Base-by-base conservation (phyloP, 2,329 filamentous ascomycete species). In the Aspergillus neoniger region DNA sequence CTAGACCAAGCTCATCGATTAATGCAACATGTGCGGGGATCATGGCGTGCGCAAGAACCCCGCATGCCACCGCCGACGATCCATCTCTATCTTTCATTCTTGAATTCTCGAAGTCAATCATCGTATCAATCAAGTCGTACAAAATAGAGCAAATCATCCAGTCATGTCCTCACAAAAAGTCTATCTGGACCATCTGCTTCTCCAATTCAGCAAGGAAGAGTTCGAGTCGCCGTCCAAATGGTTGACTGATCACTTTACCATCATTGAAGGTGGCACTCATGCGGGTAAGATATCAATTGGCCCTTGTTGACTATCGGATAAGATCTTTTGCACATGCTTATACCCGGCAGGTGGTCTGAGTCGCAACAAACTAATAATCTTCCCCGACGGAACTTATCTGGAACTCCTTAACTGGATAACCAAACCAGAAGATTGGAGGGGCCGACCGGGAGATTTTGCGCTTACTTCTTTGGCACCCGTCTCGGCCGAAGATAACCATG, bases 351-450 rank as follows among this genome's bases (percentile, higher is more conserved):
- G 58, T 32, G 58, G 58, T 15, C 28, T 56, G 12, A 63, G 58
- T n/a, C 59, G 53, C n/a, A 63, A 63, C 39, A 57, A 63, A 36
- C 36, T 63, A 7, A 61, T 63, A n/a, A 19, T 61, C 12, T 61
- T 63, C 43, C 14, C 52, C 21, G 62, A 63, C 28, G 52, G 53
- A 15, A 63, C 59, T 7, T 63, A 63, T 36, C 56, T 63, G 12
- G 62, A 63, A 36, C 56, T 63, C 12, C 60, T 59, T 12, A 59
- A 61, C 17, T 59, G 59, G 59, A 55, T 61, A 14, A 51, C 21
- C 38, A 59, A 60, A 23, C 60, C 60, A 7, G 41, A 57, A 3
- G 41, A 56, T 36, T 62, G 60, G 60, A 50, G 49, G 30, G 25
- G 30, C 10, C 58, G 47, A 39, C 62, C 62, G 1, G 62, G 62